Evolutionary conservation across 257 asterid species (phyloP).

Genomic region (Solanum verrucosum): DNA sequence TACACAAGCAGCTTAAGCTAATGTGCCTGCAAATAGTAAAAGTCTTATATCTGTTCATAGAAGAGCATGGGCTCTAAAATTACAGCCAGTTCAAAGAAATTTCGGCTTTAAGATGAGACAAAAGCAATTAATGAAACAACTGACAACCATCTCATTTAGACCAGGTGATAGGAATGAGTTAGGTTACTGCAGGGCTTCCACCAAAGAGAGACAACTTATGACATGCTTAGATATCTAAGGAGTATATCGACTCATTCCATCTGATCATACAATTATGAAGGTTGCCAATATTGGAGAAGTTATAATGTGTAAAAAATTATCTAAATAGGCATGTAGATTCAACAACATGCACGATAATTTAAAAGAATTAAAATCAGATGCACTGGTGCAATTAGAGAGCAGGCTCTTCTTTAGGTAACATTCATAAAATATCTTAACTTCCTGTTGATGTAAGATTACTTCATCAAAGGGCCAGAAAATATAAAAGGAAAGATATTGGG

Average conservation of each 20-base stretch:
- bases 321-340: background rate
- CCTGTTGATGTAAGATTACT: background rate
- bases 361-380: background rate
- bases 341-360: background rate
- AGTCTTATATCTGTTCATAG: background rate
- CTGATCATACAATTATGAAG: background rate
- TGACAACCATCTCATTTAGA: background rate
- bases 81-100: background rate
- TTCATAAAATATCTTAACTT: background rate
- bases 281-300: background rate
- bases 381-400: background rate
- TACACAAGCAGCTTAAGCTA: background rate
- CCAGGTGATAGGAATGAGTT: background rate
- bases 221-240: background rate
- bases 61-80: background rate
- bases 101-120: background rate
- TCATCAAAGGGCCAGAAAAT: background rate
- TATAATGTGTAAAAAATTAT: background rate
- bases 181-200: background rate
- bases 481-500: background rate
- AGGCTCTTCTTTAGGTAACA: background rate
- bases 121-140: background rate
- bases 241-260: background rate
- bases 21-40: background rate
- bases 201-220: background rate